These are phyloP conservation scores for Curvularia lunata DNA, from an alignment of 2,329 filamentous ascomycete genomes.

Conservation along the genomic window DNA sequence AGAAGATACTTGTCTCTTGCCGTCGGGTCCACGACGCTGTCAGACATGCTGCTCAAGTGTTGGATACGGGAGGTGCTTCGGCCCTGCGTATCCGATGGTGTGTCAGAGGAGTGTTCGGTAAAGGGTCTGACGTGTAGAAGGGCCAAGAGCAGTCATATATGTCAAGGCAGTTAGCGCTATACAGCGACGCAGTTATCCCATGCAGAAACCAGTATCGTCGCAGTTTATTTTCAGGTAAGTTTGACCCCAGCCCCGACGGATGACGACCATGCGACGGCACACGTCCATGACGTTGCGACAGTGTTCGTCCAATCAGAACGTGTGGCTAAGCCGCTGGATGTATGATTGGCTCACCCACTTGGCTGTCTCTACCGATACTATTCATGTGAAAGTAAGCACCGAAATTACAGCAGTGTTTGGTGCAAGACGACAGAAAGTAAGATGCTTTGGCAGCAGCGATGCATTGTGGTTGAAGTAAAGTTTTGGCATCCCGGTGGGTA, in stretches of 20 bases:
- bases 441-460: not conserved
- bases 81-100: not conserved
- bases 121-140: not conserved
- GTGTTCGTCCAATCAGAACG: constrained; percentile 8
- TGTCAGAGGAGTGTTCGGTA: not conserved
- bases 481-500: not conserved
- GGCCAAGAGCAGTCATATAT: not conserved
- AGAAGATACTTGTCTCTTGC: constrained; percentile 48
- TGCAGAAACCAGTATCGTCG: not conserved
- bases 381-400: not conserved
- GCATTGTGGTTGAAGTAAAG: not conserved
- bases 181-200: not conserved
- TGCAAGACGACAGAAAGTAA: not conserved
- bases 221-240: not conserved
- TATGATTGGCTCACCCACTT: not conserved
- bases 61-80: too few relatives aligned
- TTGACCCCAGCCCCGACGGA: not conserved
- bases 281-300: constrained; percentile 16
- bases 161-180: not conserved
- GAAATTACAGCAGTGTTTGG: not conserved
- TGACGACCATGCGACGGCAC: not conserved
- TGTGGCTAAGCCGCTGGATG: constrained; percentile 5
- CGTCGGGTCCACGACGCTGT: constrained; percentile 36
- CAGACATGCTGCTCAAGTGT: constrained; percentile 9
- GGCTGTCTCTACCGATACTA: not conserved